phyloP scores from a whole-genome alignment of 2,329 filamentous ascomycete genomes.

The Penicillium sp. region DNA sequence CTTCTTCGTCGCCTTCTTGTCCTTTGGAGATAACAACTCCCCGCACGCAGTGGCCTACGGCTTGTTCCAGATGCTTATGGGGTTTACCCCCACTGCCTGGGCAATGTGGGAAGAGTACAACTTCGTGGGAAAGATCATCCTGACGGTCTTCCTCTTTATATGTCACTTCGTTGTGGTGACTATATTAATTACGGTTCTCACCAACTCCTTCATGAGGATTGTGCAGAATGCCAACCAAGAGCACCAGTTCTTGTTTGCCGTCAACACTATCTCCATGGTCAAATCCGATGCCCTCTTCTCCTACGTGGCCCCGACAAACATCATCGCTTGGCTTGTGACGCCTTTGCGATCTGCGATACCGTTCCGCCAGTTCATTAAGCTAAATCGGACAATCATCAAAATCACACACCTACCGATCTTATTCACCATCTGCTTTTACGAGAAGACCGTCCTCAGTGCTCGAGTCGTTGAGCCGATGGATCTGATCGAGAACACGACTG shows the following conservation, averaged over 20 bases:
- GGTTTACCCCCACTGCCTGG: slow-evolving; percentile 93
- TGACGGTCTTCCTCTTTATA: slow-evolving; percentile 83
- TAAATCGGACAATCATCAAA: slow-evolving; percentile 91
- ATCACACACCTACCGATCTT: slow-evolving; percentile 82
- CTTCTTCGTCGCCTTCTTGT: slow-evolving; percentile 91
- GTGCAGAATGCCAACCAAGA: slow-evolving; percentile 91
- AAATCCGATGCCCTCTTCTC: slow-evolving; percentile 97
- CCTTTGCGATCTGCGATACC: slow-evolving; percentile 76
- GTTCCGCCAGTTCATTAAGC: slow-evolving; percentile 71
- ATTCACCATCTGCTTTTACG: slow-evolving; percentile 81
- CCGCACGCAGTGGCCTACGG: slow-evolving; percentile 75
- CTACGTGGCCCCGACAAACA: slow-evolving; percentile 85
- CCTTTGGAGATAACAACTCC: slow-evolving; percentile 65
- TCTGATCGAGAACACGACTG: slow-evolving; percentile 66
- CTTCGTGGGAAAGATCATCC: slow-evolving; percentile 65
- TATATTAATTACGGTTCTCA: slow-evolving; percentile 90
- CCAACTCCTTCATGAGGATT: slow-evolving; percentile 93
- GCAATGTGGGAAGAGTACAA: slow-evolving; percentile 80
- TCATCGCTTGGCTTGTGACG: slow-evolving; percentile 83
- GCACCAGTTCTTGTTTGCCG: slow-evolving; percentile 86
- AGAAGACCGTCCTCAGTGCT: slow-evolving; percentile 69
- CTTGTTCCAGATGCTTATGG: slow-evolving; percentile 91
- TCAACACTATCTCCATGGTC: slow-evolving; percentile 96
- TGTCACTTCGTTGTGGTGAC: slow-evolving; percentile 94
- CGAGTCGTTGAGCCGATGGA: slow-evolving; percentile 78